These are phyloP conservation scores for Fusarium sp. DNA, from an alignment of 2,329 filamentous ascomycete genomes.

Conservation along the genomic window DNA sequence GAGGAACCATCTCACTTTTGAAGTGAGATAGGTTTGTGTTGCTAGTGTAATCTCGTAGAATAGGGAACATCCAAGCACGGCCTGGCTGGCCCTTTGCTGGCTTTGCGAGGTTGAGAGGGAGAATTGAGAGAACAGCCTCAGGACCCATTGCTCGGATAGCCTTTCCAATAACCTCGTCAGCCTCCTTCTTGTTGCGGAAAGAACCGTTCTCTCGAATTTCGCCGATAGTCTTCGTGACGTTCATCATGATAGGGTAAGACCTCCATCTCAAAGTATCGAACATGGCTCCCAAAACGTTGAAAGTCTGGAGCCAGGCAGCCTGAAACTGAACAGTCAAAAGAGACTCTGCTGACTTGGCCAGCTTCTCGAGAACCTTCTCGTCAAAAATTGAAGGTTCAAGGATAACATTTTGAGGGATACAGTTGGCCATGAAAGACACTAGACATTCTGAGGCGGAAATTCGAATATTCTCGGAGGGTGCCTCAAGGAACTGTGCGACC, in stretches of 20 bases:
- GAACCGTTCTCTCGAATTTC: constrained; percentile 88
- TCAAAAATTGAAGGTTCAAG: constrained; percentile 92
- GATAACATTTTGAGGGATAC: constrained; percentile 84
- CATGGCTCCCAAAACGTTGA: constrained; percentile 86
- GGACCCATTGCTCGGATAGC: constrained; percentile 92
- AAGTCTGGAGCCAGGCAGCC: constrained; percentile 93
- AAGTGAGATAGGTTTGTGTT: constrained; percentile 92
- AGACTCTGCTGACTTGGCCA: constrained; percentile 77
- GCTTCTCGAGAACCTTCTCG: constrained; percentile 86
- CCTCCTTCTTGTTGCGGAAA: constrained; percentile 94
- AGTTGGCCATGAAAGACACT: constrained; percentile 91
- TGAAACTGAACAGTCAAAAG: constrained; percentile 92
- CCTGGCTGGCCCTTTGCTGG: constrained; percentile 82
- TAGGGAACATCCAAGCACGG: constrained; percentile 92
- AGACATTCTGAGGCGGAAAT: constrained; percentile 95
- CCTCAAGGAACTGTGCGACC: constrained; percentile 84
- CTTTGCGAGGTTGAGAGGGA: constrained; percentile 86
- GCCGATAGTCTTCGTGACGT: constrained; percentile 81
- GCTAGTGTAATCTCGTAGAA: constrained; percentile 87
- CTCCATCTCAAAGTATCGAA: constrained; percentile 90
- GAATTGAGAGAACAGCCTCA: constrained; percentile 80
- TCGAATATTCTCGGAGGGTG: constrained; percentile 90
- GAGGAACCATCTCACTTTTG: constrained; percentile 82
- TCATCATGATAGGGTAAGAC: constrained; percentile 79
- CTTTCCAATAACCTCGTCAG: constrained; percentile 87